A percentile compares a stretch with the other conserved stretches of the same genome.
phyloP scores from a whole-genome alignment of 2,329 filamentous ascomycete species.

The Pseudogymnoascus sp. region DNA sequence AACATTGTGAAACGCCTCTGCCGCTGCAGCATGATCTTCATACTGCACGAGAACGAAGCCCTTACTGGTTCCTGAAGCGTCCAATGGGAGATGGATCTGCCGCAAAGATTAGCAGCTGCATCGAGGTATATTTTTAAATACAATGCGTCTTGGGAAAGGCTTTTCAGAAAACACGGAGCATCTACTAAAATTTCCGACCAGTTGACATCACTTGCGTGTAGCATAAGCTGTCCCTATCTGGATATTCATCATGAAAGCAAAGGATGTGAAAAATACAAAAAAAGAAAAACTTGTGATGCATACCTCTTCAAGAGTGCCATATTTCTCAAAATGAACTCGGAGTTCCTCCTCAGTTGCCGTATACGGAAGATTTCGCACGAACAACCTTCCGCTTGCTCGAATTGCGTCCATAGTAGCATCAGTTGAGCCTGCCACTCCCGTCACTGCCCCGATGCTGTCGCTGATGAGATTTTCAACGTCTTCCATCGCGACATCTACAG shows the following conservation, averaged over 20 bases:
- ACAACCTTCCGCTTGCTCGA: constrained; percentile 66
- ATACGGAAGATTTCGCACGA: constrained; percentile 83
- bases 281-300: constrained; percentile 32
- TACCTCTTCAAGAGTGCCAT: constrained; percentile 82
- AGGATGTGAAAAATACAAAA: constrained; percentile 19
- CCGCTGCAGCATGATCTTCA: constrained; percentile 59
- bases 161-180: constrained; percentile 76
- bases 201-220: constrained; percentile 77
- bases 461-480: constrained; percentile 12
- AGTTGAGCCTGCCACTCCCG: constrained; percentile 15
- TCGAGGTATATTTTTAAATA: background rate
- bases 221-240: constrained; percentile 99
- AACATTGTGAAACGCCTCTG: constrained; percentile 67
- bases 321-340: constrained; percentile 58
- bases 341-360: constrained; percentile 69
- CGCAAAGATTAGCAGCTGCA: constrained; percentile 16
- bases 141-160: constrained; percentile 21
- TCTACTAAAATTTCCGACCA: constrained; percentile 99
- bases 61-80: constrained; percentile 66
- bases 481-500: constrained; percentile 14
- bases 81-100: constrained; percentile 79
- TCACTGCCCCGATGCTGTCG: constrained; percentile 12
- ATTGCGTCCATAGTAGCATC: constrained; percentile 49
- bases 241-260: constrained; percentile 76
- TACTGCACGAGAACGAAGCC: constrained; percentile 87